phyloP scores from a whole-genome alignment of 2,329 filamentous ascomycete genomes.

The Elsinoe batatas region DNA sequence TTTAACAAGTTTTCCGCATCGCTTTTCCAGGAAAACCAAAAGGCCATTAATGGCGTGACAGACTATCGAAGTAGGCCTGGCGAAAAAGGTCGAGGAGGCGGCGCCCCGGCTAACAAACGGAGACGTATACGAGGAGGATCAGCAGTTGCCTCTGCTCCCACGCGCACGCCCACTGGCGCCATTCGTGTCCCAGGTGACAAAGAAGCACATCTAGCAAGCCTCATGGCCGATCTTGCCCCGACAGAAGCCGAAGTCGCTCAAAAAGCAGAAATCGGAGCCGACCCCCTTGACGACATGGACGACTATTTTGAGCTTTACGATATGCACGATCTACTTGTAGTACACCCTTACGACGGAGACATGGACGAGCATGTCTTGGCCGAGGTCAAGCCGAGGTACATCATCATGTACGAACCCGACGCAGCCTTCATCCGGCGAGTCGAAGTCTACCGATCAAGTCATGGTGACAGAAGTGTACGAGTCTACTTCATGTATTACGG shows the following conservation, averaged over 20 bases:
- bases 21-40: conserved; percentile 71
- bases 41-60: conserved; percentile 57
- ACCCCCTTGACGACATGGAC: conserved; percentile 84
- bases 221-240: conserved; percentile 76
- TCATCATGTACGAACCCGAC: conserved; percentile 98
- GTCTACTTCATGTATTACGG: conserved; percentile 98
- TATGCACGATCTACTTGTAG: conserved; percentile 75
- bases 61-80: conserved; percentile 41
- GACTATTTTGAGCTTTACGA: conserved; percentile 86
- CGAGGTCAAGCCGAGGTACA: conserved; percentile 83
- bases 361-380: conserved; percentile 95
- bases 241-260: conserved; percentile 60
- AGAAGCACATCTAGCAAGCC: conserved; percentile 66
- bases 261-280: conserved; percentile 64
- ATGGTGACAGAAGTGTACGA: conserved; percentile 76
- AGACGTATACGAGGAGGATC: conserved; percentile 75
- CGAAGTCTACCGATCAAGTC: conserved; percentile 91
- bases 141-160: conserved; percentile 45
- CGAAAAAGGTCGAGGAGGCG: conserved; percentile 44
- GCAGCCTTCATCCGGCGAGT: conserved; percentile 87
- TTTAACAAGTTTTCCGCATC: conserved; percentile 76
- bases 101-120: conserved; percentile 73
- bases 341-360: conserved; percentile 92
- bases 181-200: conserved; percentile 72
- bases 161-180: conserved; percentile 62